A percentile compares a stretch with the other conserved stretches of the same genome.
Conservation (phyloP, 164 flowering plant genomes). For the Umbilicus rupestris region DNA sequence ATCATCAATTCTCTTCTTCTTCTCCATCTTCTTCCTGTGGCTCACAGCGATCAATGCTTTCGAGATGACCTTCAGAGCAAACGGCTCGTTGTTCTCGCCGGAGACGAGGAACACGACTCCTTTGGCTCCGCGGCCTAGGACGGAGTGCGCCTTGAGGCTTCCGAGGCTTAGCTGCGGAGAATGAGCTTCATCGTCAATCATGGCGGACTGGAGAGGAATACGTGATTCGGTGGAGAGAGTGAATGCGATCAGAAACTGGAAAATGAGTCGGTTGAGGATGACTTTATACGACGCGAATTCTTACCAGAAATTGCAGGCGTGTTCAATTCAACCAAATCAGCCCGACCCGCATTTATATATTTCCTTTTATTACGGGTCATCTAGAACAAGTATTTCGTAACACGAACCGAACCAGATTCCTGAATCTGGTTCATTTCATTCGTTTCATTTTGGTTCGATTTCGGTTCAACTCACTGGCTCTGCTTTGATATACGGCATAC, state of each 20-base stretch:
- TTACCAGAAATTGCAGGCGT: neutral
- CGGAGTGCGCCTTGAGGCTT: constrained; percentile 31
- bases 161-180: constrained; percentile 18
- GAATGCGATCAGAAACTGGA: too few species aligned
- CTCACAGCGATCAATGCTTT: constrained; percentile 23
- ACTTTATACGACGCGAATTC: constrained; percentile 1
- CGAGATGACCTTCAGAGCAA: constrained; percentile 60
- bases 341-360: neutral
- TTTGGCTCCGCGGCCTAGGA: constrained; percentile 80
- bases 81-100: constrained; percentile 12
- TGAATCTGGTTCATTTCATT: too few species aligned
- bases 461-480: too few species aligned
- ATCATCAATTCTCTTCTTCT: neutral
- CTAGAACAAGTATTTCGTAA: too few species aligned
- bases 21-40: constrained; percentile 17
- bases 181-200: constrained; percentile 8
- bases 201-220: constrained; percentile 8
- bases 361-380: neutral
- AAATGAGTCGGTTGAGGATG: neutral
- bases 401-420: too few species aligned
- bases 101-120: constrained; percentile 64
- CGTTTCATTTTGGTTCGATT: too few species aligned
- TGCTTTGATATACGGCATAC: too few species aligned
- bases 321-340: neutral
- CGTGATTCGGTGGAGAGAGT: too few species aligned